Evolutionary conservation across 177 flowering plant species (phyloP).

Genomic region (Vitis hybrid): DNA sequence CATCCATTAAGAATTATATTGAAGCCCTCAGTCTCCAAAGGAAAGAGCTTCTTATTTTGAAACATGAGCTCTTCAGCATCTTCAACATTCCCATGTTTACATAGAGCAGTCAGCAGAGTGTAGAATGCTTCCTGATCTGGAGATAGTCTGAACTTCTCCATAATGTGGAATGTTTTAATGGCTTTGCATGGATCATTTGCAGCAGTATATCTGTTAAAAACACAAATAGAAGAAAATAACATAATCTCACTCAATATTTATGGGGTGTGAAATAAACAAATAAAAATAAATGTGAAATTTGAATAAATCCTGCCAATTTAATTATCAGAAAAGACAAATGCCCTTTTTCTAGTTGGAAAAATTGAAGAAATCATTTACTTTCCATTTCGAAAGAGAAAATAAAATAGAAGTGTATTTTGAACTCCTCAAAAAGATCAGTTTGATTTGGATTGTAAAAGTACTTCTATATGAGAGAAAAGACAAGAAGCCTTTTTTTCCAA

Average conservation of each 20-base stretch:
- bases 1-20: conserved; percentile 88
- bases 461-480: too few relatives aligned
- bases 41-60: conserved; percentile 63
- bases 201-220: conserved; percentile 67
- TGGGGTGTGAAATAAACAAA: too few relatives aligned
- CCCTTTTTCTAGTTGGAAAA: too few relatives aligned
- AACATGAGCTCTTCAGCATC: conserved; percentile 91
- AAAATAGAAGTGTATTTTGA: too few relatives aligned
- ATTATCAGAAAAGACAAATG: too few relatives aligned
- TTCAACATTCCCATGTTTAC: conserved; percentile 71
- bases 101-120: conserved; percentile 53
- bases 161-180: conserved; percentile 61
- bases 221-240: not conserved
- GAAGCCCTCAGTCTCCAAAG: conserved; percentile 65
- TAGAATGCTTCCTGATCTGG: conserved; percentile 58
- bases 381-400: too few relatives aligned
- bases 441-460: too few relatives aligned
- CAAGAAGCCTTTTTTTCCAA: too few relatives aligned
- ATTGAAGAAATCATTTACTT: too few relatives aligned
- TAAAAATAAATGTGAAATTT: too few relatives aligned
- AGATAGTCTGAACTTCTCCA: conserved; percentile 67
- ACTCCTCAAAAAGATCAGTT: too few relatives aligned
- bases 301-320: too few relatives aligned
- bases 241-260: not conserved
- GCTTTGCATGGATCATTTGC: conserved; percentile 65